phyloP scores from a whole-genome alignment of 177 flowering plant species.

The Telopea speciosissima region DNA sequence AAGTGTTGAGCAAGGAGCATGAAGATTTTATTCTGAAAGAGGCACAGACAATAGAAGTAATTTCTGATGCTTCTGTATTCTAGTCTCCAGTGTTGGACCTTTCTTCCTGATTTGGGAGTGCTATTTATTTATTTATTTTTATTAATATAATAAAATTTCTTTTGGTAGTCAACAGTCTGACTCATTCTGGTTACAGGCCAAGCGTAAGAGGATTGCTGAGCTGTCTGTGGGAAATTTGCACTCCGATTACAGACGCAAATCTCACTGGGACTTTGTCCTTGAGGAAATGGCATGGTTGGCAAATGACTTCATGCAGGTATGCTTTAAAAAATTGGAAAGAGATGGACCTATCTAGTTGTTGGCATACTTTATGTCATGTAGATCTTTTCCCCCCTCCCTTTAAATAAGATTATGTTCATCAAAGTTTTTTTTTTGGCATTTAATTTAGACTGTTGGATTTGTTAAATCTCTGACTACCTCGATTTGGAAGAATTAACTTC shows the following conservation, averaged over 20 bases:
- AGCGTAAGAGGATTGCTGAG: conserved; percentile 71
- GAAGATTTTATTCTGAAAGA: conserved; percentile 82
- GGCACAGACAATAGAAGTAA: conserved; percentile 78
- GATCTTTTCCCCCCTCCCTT: not conserved
- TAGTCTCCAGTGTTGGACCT: not conserved
- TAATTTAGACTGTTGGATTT: no score
- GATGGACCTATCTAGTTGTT: not conserved
- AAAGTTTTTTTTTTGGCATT: not conserved
- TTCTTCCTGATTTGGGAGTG: not conserved
- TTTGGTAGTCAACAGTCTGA: conserved; percentile 14
- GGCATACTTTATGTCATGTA: not conserved
- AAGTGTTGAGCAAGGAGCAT: conserved; percentile 38
- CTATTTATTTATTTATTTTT: no score
- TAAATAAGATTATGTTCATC: not conserved
- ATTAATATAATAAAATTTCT: not conserved
- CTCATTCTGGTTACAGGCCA: conserved; percentile 53
- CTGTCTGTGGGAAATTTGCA: conserved; percentile 44
- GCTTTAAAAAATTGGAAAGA: not conserved
- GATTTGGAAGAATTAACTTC: not conserved
- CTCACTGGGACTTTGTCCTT: conserved; percentile 95
- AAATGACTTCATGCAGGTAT: conserved; percentile 96
- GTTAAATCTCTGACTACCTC: no score
- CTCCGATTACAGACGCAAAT: conserved; percentile 41
- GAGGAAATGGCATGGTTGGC: conserved; percentile 99
- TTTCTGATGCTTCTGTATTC: conserved; percentile 2